Conservation (phyloP, 768 basidiomycete genomes). For the Calocybe cyanea region DNA sequence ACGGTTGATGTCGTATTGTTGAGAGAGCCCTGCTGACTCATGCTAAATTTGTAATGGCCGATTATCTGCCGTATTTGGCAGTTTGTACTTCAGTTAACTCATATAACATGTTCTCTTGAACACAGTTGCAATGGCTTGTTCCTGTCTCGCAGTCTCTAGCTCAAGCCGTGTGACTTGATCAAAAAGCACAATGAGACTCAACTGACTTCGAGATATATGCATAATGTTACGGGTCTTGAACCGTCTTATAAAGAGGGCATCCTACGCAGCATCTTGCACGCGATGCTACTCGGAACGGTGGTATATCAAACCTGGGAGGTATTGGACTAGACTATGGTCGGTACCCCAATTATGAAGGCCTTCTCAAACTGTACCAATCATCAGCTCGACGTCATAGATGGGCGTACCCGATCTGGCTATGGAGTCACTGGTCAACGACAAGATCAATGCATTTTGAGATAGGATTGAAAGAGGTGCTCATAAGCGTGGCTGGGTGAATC, state of each 20-base stretch:
- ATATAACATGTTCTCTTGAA: too few species aligned
- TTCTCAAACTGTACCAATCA: background rate
- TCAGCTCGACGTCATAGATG: conserved; percentile 59
- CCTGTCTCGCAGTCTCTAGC: too few species aligned
- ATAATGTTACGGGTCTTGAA: conserved; percentile 56
- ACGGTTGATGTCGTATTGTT: too few species aligned
- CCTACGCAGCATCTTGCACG: conserved; percentile 71
- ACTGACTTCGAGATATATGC: too few species aligned
- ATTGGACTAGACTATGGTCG: conserved; percentile 80
- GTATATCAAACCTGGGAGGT: conserved; percentile 76
- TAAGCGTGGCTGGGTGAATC: conserved; percentile 66
- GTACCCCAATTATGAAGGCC: conserved; percentile 15
- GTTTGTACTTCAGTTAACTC: too few species aligned
- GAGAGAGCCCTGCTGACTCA: too few species aligned
- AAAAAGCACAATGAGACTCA: too few species aligned
- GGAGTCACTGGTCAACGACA: conserved; percentile 68
- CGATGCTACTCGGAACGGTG: conserved; percentile 76
- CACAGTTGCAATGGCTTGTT: too few species aligned
- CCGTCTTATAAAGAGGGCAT: conserved; percentile 68
- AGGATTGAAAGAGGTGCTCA: conserved; percentile 59
- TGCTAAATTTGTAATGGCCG: too few species aligned
- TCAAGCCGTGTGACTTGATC: too few species aligned
- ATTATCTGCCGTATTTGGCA: too few species aligned
- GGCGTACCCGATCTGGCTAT: conserved; percentile 73
- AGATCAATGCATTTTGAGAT: conserved; percentile 77